phyloP scores from a whole-genome alignment of 148 eudicot species.

The Polygonum aviculare region DNA sequence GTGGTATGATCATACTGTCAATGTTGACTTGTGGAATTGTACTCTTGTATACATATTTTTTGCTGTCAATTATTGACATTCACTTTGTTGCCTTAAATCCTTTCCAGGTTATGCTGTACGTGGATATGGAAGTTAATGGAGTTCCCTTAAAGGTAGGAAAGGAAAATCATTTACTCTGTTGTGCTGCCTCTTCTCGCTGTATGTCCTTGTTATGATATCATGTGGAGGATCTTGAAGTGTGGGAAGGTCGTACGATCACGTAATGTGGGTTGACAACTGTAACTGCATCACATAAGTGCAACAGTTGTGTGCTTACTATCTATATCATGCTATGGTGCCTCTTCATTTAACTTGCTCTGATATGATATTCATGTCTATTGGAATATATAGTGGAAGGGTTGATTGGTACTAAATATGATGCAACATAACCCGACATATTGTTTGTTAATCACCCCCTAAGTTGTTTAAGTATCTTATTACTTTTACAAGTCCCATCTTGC shows the following conservation, averaged over 20 bases:
- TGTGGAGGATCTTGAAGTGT: background rate
- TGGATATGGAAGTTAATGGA: slow-evolving; percentile 99
- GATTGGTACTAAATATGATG: background rate
- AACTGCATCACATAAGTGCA: background rate
- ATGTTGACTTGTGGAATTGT: background rate
- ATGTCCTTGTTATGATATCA: background rate
- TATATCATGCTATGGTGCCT: background rate
- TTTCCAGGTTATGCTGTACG: slow-evolving; percentile 92
- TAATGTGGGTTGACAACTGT: background rate
- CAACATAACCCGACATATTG: background rate
- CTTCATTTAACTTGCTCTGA: background rate
- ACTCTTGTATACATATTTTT: background rate
- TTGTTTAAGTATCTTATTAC: background rate
- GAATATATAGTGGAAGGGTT: background rate
- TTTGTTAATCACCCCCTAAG: background rate
- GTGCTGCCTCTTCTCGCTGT: background rate
- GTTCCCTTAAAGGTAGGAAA: slow-evolving; percentile 84
- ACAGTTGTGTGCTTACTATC: background rate
- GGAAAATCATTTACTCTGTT: background rate
- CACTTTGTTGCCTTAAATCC: background rate
- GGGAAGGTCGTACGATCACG: background rate
- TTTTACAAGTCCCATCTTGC: background rate
- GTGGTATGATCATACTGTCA: slow-evolving; percentile 52
- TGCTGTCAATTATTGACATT: background rate
- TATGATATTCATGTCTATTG: background rate